Evolutionary conservation across 768 basidiomycete genomes (phyloP).

Genomic region (Piloderma croceum): DNA sequence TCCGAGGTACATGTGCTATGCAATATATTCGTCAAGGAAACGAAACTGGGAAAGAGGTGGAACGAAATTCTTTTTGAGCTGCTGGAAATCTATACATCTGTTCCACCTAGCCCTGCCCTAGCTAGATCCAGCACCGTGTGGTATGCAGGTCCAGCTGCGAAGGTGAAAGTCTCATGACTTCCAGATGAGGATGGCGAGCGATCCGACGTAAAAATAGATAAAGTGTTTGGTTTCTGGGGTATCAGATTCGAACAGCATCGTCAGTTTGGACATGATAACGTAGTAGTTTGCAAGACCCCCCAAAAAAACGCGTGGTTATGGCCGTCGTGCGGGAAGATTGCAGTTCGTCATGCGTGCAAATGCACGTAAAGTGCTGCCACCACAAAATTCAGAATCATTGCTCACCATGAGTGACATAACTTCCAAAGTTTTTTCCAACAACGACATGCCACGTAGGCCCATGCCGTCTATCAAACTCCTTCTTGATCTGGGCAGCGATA

Average conservation of each 20-base stretch:
- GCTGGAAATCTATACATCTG: no score
- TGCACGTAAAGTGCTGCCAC: neutral
- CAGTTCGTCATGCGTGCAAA: neutral
- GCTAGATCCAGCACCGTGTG: no score
- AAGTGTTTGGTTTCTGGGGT: constrained; percentile 91
- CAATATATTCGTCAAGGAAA: no score
- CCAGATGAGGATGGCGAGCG: constrained; percentile 91
- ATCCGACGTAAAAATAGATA: constrained; percentile 96
- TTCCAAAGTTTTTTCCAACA: constrained; percentile 98
- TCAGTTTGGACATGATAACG: neutral
- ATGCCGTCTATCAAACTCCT: constrained; percentile 90
- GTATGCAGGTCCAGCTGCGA: no score
- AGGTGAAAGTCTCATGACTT: constrained; percentile 86
- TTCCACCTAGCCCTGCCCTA: no score
- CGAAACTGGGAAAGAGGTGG: no score
- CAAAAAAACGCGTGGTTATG: neutral
- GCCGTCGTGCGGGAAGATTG: neutral
- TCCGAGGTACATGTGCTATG: no score
- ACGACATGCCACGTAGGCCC: constrained; percentile 98
- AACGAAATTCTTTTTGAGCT: no score
- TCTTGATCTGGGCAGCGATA: constrained; percentile 96
- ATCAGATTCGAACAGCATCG: constrained; percentile 2
- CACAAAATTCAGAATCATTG: no score
- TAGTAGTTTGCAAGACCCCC: neutral
- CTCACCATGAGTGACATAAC: constrained; percentile 95